These are phyloP conservation scores for Erysiphe pisi DNA, from an alignment of 2,329 filamentous ascomycete species.

Conservation along the genomic window DNA sequence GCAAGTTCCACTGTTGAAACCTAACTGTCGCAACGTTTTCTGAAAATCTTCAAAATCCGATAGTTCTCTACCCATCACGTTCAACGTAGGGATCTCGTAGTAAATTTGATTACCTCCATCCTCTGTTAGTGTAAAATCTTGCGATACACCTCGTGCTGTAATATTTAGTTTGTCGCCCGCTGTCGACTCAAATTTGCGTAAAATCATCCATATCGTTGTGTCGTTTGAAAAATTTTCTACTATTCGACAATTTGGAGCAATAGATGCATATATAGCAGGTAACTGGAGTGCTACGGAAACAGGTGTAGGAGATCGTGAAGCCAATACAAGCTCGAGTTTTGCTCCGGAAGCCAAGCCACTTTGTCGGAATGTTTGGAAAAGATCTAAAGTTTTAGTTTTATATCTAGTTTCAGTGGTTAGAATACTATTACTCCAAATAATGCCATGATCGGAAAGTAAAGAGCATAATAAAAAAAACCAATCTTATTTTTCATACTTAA, in stretches of 20 bases:
- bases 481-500: constrained; percentile 51
- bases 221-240: constrained; percentile 80
- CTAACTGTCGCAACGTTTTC: constrained; percentile 76
- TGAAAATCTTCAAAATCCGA: constrained; percentile 70
- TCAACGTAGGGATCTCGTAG: constrained; percentile 77
- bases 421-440: too few relatives aligned
- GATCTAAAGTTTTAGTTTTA: constrained; percentile 74
- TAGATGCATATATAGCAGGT: constrained; percentile 56
- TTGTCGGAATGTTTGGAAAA: constrained; percentile 73
- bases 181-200: constrained; percentile 79
- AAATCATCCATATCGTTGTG: constrained; percentile 75
- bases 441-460: background rate
- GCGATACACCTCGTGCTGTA: constrained; percentile 53
- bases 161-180: constrained; percentile 59
- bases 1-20: constrained; percentile 73
- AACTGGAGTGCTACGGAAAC: constrained; percentile 85
- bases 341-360: constrained; percentile 75
- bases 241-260: constrained; percentile 55
- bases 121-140: constrained; percentile 51
- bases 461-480: constrained; percentile 31
- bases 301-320: constrained; percentile 71
- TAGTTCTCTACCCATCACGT: constrained; percentile 71
- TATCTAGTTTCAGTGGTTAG: constrained; percentile 43
- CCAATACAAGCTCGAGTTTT: constrained; percentile 81
- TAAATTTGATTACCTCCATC: constrained; percentile 61